Base-by-base conservation (phyloP, 768 basidiomycete genomes). In the Tulasnella sp. region DNA sequence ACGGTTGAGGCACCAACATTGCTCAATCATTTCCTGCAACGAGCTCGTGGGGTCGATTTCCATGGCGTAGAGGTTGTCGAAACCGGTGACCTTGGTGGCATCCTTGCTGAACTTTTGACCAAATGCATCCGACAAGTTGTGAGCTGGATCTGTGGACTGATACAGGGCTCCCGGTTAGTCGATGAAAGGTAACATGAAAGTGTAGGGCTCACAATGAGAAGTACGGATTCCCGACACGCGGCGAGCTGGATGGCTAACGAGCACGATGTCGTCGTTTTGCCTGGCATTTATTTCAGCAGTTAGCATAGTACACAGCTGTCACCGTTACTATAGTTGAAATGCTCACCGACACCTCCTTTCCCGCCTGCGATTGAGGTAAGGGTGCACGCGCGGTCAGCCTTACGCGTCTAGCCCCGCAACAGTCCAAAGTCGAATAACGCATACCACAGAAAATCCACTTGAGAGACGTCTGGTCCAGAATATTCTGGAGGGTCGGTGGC, bases 81-180 rank as follows among this genome's bases (percentile, higher is more conserved):
- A 98, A 9, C 97, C 97, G 77, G 96, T 97, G 69, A 98, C 97
- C 81, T 92, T 92, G 8, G 95, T 98, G 37, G 97, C 97, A 79
- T 99, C 97, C 79, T 98, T 98, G 74, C 92, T 94, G 82, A 99
- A 99, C 83, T 99, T 98, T 79, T 99, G 97, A 26, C 94, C 92
- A 80, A 98, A 98, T 17, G 97, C 94, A 81, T 99, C 96, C 11
- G 95, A 98, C 47, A 99, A 83, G 81, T 99, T 99, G 84, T 99
- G 97, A 41, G 97, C 97, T n/a, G 97, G 97, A 81, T 99, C 97
- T 8, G 97, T 99, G 8, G 96, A 98, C 94, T 97, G 69, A 40
- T 26, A n/a, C 6, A 40, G 7, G 8, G 47, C 1, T 19, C 4
- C n/a, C n/a, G 16, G 12, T 26, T 52, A n/a, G 47, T 52, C 5